phyloP scores from a whole-genome alignment of 1,284 basidiomycete species.

The Fomitopsis betulina region DNA sequence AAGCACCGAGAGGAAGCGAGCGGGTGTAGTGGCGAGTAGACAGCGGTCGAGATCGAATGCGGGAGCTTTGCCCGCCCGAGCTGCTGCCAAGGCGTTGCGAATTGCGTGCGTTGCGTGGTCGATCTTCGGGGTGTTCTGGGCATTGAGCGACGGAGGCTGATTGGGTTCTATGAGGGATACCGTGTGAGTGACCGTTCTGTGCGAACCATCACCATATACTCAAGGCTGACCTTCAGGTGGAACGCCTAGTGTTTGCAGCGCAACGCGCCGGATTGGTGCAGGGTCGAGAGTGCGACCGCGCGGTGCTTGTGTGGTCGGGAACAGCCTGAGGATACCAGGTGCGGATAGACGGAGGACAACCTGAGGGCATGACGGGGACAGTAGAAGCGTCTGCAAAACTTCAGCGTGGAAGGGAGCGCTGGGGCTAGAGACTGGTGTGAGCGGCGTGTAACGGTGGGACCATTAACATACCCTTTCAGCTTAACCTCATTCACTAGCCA shows the following conservation, averaged over 20 bases:
- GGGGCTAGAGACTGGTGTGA: conserved; percentile 25
- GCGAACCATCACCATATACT: background rate
- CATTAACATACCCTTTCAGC: conserved; percentile 43
- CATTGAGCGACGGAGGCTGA: conserved; percentile 10
- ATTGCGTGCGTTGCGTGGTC: conserved; percentile 48
- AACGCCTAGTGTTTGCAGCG: conserved; percentile 39
- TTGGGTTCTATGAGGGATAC: conserved; percentile 3
- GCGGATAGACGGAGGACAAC: conserved; percentile 63
- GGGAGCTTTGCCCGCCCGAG: conserved; percentile 55
- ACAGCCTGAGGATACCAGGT: conserved; percentile 46
- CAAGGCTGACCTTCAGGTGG: conserved; percentile 33
- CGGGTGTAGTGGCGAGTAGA: conserved; percentile 48
- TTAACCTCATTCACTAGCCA: conserved; percentile 58
- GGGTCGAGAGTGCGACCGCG: conserved; percentile 34
- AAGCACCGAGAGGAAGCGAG: conserved; percentile 54
- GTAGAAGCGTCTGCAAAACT: conserved; percentile 60
- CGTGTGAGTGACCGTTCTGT: background rate
- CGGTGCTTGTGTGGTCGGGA: conserved; percentile 36
- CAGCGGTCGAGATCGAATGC: conserved; percentile 60
- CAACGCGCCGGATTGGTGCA: conserved; percentile 36
- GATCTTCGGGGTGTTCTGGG: conserved; percentile 25
- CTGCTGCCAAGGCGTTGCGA: conserved; percentile 46
- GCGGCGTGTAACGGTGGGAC: conserved; percentile 13
- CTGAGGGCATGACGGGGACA: conserved; percentile 58
- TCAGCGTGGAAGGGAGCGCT: conserved; percentile 43